A percentile compares a stretch with the other conserved stretches of the same genome.
Conservation (phyloP, 2,329 filamentous ascomycete species). For the Diaporthe capsici region DNA sequence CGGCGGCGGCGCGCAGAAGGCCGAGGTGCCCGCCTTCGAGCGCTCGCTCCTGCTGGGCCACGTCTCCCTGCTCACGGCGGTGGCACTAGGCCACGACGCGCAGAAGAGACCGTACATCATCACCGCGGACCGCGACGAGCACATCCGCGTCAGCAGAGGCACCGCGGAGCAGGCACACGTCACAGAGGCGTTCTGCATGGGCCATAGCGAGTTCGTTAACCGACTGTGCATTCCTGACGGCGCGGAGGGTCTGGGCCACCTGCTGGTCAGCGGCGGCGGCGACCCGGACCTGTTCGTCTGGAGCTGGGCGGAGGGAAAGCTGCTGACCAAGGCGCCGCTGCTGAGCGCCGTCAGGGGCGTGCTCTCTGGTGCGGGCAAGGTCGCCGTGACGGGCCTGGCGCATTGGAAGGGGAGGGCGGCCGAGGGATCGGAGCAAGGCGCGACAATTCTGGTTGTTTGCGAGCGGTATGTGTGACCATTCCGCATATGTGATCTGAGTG, state of each 20-base stretch:
- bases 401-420: constrained; percentile 46
- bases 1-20: constrained; percentile 44
- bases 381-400: constrained; percentile 63
- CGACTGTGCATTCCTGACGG: constrained; percentile 75
- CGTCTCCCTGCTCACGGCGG: constrained; percentile 91
- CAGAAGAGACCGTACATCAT: constrained; percentile 63
- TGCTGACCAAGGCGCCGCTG: constrained; percentile 70
- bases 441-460: constrained; percentile 54
- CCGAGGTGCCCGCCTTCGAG: constrained; percentile 71
- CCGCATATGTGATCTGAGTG: constrained; percentile 33
- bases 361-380: constrained; percentile 53
- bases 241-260: constrained; percentile 59
- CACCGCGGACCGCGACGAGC: constrained; percentile 72
- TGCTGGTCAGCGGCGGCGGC: constrained; percentile 88
- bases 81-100: constrained; percentile 68
- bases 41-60: constrained; percentile 88
- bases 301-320: constrained; percentile 77
- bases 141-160: constrained; percentile 89
- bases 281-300: constrained; percentile 85
- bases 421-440: constrained; percentile 38
- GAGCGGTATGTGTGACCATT: constrained; percentile 58
- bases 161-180: constrained; percentile 83
- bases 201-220: constrained; percentile 88
- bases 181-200: constrained; percentile 91
- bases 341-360: constrained; percentile 58